Conservation (phyloP, 2,329 filamentous ascomycete genomes). For the Sporothrix dimorphospora region DNA sequence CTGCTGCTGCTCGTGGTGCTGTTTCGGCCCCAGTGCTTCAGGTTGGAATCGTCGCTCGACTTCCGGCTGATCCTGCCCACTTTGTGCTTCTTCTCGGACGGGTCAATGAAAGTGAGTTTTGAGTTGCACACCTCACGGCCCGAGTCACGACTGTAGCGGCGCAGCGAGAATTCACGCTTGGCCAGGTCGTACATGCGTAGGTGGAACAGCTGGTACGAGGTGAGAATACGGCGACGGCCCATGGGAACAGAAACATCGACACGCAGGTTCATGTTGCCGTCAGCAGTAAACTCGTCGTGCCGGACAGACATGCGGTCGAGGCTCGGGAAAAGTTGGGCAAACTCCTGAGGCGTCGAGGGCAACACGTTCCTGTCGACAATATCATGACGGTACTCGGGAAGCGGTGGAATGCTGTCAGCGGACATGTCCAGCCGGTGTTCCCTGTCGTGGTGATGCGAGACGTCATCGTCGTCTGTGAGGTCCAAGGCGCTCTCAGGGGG, state of each 20-base stretch:
- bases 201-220: constrained; percentile 76
- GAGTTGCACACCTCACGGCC: constrained; percentile 91
- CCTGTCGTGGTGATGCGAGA: constrained; percentile 28
- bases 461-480: constrained; percentile 26
- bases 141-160: constrained; percentile 89
- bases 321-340: constrained; percentile 84
- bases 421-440: neutral
- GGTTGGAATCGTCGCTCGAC: constrained; percentile 43
- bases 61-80: constrained; percentile 49
- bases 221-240: constrained; percentile 63
- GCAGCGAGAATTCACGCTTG: constrained; percentile 83
- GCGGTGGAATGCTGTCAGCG: constrained; percentile 49
- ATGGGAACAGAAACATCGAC: constrained; percentile 75
- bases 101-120: constrained; percentile 68
- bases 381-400: constrained; percentile 65
- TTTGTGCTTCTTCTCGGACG: constrained; percentile 43
- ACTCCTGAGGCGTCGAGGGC: constrained; percentile 79
- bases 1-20: constrained; percentile 25
- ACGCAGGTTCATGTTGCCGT: constrained; percentile 96
- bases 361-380: constrained; percentile 67
- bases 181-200: constrained; percentile 91
- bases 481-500: constrained; percentile 4
- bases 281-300: constrained; percentile 85
- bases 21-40: constrained; percentile 27
- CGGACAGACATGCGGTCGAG: constrained; percentile 77